Percentiles rank a stretch among this genome's conserved stretches.
Conservation (phyloP, 352 stramenopile species). For the Phytopythium kandeliae region DNA sequence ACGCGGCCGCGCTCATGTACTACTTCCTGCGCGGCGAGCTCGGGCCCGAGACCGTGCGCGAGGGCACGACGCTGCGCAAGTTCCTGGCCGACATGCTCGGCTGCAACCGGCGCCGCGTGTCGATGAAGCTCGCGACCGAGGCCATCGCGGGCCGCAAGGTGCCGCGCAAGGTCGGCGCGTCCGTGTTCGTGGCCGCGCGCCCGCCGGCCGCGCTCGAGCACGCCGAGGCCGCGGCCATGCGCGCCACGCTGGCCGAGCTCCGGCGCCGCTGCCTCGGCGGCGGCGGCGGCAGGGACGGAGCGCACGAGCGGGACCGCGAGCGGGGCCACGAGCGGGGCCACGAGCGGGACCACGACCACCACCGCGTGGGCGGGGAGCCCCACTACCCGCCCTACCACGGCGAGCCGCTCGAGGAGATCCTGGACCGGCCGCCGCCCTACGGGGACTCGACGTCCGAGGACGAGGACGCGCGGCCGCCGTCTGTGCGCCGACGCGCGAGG, state of each 20-base stretch:
- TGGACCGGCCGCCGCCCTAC: constrained; percentile 1
- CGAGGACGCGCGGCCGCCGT: background rate
- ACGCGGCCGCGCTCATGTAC: constrained; percentile 51
- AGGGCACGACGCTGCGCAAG: constrained; percentile 62
- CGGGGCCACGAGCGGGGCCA: background rate
- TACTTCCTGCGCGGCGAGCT: constrained; percentile 58
- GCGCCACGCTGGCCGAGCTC: constrained; percentile 28
- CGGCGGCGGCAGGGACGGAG: constrained; percentile 6
- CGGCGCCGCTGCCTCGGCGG: constrained; percentile 29
- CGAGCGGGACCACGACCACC: constrained; percentile 2
- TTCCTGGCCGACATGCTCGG: constrained; percentile 60
- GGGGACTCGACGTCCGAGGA: background rate
- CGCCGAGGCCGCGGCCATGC: constrained; percentile 22
- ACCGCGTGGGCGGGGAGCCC: constrained; percentile 1
- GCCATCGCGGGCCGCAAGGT: constrained; percentile 52
- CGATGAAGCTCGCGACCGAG: constrained; percentile 71
- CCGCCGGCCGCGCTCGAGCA: constrained; percentile 19
- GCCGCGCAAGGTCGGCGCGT: constrained; percentile 58
- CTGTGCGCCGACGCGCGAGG: no score
- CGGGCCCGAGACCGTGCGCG: constrained; percentile 16
- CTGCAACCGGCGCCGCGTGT: constrained; percentile 60
- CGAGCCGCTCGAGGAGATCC: constrained; percentile 4
- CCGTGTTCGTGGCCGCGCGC: constrained; percentile 43
- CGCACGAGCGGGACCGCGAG: constrained; percentile 4
- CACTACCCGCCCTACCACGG: constrained; percentile 2